These are phyloP conservation scores for Talaromyces wortmannii DNA, from an alignment of 495 filamentous ascomycete species.

Conservation along the genomic window DNA sequence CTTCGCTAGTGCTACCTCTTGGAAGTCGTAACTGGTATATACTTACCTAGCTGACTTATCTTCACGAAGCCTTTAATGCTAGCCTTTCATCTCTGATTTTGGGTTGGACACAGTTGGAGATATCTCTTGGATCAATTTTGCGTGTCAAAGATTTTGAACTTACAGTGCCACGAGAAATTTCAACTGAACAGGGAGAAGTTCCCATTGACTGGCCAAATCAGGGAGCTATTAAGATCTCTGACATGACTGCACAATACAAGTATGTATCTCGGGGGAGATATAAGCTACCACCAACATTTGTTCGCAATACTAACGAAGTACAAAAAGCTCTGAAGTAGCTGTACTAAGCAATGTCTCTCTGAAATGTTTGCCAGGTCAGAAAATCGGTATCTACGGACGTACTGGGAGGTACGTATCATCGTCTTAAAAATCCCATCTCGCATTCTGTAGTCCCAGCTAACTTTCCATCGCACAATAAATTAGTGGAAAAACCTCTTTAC, in stretches of 20 bases:
- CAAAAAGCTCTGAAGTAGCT: not conserved
- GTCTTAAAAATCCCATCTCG: not conserved
- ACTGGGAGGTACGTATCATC: constrained; percentile 11
- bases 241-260: not conserved
- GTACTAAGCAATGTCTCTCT: not conserved
- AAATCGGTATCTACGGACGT: constrained; percentile 45
- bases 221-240: not conserved
- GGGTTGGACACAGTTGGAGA: constrained; percentile 52
- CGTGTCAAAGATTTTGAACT: constrained; percentile 49
- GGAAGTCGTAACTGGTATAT: not conserved
- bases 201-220: not conserved
- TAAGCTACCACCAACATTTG: constrained; percentile 15
- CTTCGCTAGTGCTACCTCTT: not conserved
- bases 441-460: not conserved
- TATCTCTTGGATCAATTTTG: constrained; percentile 47
- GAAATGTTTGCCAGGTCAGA: constrained; percentile 36
- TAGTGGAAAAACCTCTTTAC: constrained; percentile 42
- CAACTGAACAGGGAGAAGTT: constrained; percentile 20
- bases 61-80: constrained; percentile 29
- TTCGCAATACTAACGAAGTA: not conserved
- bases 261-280: constrained; percentile 36
- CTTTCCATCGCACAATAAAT: not conserved
- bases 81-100: constrained; percentile 42
- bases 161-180: constrained; percentile 9
- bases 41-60: not conserved